Conservation (phyloP, 768 basidiomycete species). For the Macrolepiota fuliginosa region DNA sequence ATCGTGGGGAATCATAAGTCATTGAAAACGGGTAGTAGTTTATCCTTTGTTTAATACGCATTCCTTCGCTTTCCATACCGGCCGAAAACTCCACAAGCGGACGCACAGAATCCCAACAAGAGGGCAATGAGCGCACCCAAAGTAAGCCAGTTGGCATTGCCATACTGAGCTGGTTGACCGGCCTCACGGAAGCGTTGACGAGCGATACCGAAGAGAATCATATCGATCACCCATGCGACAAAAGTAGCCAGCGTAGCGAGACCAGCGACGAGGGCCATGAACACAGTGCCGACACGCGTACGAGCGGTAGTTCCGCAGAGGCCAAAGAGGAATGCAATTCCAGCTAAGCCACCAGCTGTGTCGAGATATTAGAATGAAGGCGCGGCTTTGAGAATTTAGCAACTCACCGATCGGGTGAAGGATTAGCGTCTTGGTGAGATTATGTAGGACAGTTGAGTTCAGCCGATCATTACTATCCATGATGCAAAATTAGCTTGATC, state of each 20-base stretch:
- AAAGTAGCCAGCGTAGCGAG: slow-evolving; percentile 68
- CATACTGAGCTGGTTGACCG: slow-evolving; percentile 53
- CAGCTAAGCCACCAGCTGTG: slow-evolving; percentile 61
- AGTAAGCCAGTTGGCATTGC: slow-evolving; percentile 83
- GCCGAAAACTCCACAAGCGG: slow-evolving; percentile 66
- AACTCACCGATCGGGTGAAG: slow-evolving; percentile 74
- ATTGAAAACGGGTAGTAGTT: background rate
- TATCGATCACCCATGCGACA: slow-evolving; percentile 73
- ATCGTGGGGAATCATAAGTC: background rate
- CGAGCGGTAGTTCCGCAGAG: slow-evolving; percentile 57
- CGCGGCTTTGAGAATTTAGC: slow-evolving; percentile 4
- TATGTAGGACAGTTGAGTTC: slow-evolving; percentile 54
- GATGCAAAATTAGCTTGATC: background rate
- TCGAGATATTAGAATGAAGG: slow-evolving; percentile 4
- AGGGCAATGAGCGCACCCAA: slow-evolving; percentile 72
- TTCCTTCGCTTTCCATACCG: slow-evolving; percentile 47
- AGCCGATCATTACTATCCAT: slow-evolving; percentile 37
- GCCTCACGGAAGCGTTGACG: slow-evolving; percentile 53
- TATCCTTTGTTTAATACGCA: slow-evolving; percentile 18
- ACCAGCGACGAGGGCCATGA: slow-evolving; percentile 70
- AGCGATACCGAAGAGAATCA: slow-evolving; percentile 75
- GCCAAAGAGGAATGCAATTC: slow-evolving; percentile 65
- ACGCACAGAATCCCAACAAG: slow-evolving; percentile 62
- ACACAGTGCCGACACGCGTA: slow-evolving; percentile 68
- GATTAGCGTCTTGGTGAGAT: slow-evolving; percentile 72